Base-by-base conservation (phyloP, 805 yeast species). In the Ogataea naganishii region DNA sequence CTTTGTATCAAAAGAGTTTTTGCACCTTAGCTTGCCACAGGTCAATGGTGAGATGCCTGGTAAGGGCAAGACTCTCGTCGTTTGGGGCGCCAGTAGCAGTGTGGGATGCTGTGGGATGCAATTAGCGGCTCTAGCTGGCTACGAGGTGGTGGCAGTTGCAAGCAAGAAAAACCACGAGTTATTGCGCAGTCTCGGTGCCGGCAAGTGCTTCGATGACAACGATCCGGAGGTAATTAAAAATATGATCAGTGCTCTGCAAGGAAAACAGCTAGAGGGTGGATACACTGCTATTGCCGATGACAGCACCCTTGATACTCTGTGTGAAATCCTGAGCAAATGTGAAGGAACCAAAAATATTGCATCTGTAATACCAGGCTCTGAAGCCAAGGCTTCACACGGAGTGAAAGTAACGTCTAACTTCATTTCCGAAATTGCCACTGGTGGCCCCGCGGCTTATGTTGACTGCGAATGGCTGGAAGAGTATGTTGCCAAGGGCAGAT, bases 91-190 rank as follows among this genome's bases (percentile, higher is more conserved):
- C 11, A 24, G 33, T 15, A 17, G 35, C 3, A 13, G 30, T n/a
- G 39, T 38, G n/a, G 41, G 39, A 9, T 14, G 23, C 24, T 30
- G 28, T 21, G 39, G 34, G n/a, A 29, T 35, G 17, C 39, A 35
- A 16, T 22, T 38, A 6, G 37, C 37, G 3, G 24, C 10, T 11
- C 29, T 35, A 6, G n/a, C 35, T n/a, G 39, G 41, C 7, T 35
- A 33, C 19, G 35, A 33, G 20, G 42, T 38, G 4, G 27, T 36
- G 18, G 17, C 38, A 7, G 36, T 40, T 10, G 18, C 31, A 22
- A 36, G 40, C 5, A 25, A 33, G 7, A 30, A 30, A 12, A 33
- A 30, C 23, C 20, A 21, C 22, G 38, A 29, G 7, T 22, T 20
- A 7, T 18, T 34, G n/a, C 26, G 28, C 17, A 17, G 20, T 12